These are phyloP conservation scores for Puya raimondii DNA, from an alignment of 176 grass and related monocot species.

Conservation along the genomic window DNA sequence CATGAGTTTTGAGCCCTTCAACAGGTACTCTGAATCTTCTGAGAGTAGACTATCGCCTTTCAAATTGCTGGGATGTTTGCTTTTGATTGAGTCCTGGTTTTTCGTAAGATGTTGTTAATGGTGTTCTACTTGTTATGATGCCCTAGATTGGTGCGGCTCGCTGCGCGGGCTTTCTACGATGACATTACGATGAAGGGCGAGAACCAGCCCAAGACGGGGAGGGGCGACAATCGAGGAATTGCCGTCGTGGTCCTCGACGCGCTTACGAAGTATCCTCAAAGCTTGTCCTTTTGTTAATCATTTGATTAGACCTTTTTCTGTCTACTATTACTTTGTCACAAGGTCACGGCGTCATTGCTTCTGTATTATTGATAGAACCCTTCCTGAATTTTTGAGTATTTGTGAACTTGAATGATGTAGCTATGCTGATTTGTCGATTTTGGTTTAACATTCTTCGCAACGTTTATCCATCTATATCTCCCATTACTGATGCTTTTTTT, in stretches of 20 bases:
- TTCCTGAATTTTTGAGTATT: too few species aligned
- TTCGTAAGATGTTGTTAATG: too few species aligned
- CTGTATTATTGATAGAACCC: neutral
- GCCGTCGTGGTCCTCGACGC: constrained; percentile 90
- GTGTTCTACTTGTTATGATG: neutral
- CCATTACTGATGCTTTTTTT: constrained; percentile 13
- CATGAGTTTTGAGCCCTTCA: constrained; percentile 80
- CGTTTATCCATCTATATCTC: constrained; percentile 1
- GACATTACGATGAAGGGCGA: constrained; percentile 91
- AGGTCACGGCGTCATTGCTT: neutral
- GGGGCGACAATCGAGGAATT: constrained; percentile 96
- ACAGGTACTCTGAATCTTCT: constrained; percentile 29
- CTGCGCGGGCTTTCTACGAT: constrained; percentile 85
- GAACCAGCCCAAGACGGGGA: constrained; percentile 78
- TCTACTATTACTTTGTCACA: neutral
- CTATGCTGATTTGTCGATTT: too few species aligned
- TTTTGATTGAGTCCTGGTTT: neutral
- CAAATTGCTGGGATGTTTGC: constrained; percentile 3
- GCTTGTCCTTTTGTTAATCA: neutral
- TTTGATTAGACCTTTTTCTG: neutral
- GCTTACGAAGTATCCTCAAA: constrained; percentile 50
- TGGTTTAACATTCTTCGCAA: too few species aligned
- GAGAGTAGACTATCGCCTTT: neutral
- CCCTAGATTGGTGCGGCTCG: constrained; percentile 65
- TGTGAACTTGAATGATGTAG: too few species aligned